Conservation (phyloP, 1,284 basidiomycete genomes). For the Singerocomus rubriflavus region DNA sequence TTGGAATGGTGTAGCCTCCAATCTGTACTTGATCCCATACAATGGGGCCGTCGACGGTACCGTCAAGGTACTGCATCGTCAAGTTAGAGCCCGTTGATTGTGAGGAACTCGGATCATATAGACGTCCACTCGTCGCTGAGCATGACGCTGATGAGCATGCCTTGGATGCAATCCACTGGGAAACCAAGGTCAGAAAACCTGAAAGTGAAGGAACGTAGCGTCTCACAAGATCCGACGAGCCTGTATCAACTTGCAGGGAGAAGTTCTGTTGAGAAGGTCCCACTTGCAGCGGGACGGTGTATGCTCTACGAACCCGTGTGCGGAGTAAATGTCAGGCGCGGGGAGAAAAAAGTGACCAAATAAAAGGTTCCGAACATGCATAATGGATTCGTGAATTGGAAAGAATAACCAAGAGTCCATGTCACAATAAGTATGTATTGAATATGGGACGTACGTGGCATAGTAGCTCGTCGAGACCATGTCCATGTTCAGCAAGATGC, state of each 20-base stretch:
- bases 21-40: constrained; percentile 62
- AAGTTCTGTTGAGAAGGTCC: constrained; percentile 48
- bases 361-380: too few relatives aligned
- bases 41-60: constrained; percentile 55
- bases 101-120: constrained; percentile 53
- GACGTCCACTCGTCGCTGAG: constrained; percentile 37
- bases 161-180: constrained; percentile 62
- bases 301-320: constrained; percentile 42
- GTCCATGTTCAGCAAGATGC: constrained; percentile 51
- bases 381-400: not conserved
- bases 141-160: constrained; percentile 52
- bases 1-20: constrained; percentile 55
- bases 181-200: not conserved
- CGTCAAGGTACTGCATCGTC: constrained; percentile 55
- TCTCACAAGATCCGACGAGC: constrained; percentile 71
- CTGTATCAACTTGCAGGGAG: constrained; percentile 68
- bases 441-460: constrained; percentile 46
- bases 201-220: constrained; percentile 1
- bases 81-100: constrained; percentile 42
- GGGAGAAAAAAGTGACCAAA: too few relatives aligned
- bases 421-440: not conserved
- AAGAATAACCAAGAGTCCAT: not conserved
- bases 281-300: constrained; percentile 54
- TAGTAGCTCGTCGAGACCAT: constrained; percentile 48
- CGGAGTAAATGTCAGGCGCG: not conserved